Conservation (phyloP, 148 eudicot genomes). For the Vaccinium vitisidaea region DNA sequence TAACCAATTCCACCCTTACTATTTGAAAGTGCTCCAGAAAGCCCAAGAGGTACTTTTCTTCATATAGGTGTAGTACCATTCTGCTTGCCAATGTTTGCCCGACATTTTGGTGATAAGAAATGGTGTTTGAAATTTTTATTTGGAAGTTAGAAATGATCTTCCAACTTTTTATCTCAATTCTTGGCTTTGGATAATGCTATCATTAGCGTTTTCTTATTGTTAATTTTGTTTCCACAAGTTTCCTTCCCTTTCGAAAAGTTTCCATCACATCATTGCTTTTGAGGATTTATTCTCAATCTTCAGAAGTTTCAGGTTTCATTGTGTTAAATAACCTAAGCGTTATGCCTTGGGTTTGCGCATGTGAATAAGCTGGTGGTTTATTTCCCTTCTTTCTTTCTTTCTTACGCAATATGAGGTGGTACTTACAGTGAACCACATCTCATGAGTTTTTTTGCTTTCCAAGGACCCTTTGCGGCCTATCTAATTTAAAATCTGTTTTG, state of each 20-base stretch:
- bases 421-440: background rate
- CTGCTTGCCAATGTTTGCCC: conserved; percentile 2
- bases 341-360: background rate
- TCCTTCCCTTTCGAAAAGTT: background rate
- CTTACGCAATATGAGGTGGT: background rate
- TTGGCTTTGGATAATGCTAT: background rate
- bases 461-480: background rate
- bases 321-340: background rate
- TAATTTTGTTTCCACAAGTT: background rate
- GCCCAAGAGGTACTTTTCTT: conserved; percentile 66
- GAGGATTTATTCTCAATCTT: background rate
- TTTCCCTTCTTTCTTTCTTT: background rate
- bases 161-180: background rate
- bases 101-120: background rate
- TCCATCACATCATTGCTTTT: background rate
- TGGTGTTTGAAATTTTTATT: background rate
- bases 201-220: background rate
- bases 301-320: background rate
- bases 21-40: conserved; percentile 58
- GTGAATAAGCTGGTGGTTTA: background rate
- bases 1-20: conserved; percentile 70
- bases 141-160: conserved; percentile 4
- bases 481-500: background rate
- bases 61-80: background rate
- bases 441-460: background rate